Evolutionary conservation across 352 stramenopile genomes (phyloP), one percentile per base, ranked within the genome.

Genomic region (Globisporangium heterothallicum): DNA sequence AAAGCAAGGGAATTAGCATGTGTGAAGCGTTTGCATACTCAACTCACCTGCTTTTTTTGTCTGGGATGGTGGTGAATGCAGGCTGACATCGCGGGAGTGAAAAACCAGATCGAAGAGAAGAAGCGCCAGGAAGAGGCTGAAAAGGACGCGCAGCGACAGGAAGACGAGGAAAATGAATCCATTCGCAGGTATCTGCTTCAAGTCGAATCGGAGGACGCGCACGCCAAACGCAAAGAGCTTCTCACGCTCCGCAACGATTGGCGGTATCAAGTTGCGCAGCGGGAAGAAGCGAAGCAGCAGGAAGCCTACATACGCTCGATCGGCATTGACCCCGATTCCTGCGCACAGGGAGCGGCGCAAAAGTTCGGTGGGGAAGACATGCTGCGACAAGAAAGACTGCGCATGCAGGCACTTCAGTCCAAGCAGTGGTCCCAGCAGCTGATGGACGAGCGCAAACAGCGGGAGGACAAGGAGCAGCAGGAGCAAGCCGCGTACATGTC

Each of bases 141-240:
- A 24, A 58, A 49, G 10, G 72, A 86, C 21, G 52, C 53, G 1
- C 72, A 82, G 51, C 67, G 76, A 10, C 68, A 36, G 0, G 69
- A 57, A 13, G 60, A 80, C 42, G 72, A 88, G 4, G 78, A 89
- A 53, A 68, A 75, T 43, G 72, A 76, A 40, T 62, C 66, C n/a
- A 88, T 92, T 25, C 70, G 78, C 22, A 72, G 74, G 14, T 88
- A 88, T 57, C 48, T 92, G 67, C 58, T 88, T n/a, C 78, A 88
- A 36, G 64, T 92, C 41, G 80, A 91, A 56, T 84, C 77, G 0
- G 73, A 91, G 32, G 75, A 88, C 22, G 75, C 73, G 18, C 53
- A 81, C 8, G 74, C 70, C 12, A 78, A 74, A 52, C 75, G 75
- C 22, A 68, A 79, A 19, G 78, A 92, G 56, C 22, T 84, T 25